phyloP scores from a whole-genome alignment of 176 grass and related monocot genomes.

The Bothriochloa decipiens region DNA sequence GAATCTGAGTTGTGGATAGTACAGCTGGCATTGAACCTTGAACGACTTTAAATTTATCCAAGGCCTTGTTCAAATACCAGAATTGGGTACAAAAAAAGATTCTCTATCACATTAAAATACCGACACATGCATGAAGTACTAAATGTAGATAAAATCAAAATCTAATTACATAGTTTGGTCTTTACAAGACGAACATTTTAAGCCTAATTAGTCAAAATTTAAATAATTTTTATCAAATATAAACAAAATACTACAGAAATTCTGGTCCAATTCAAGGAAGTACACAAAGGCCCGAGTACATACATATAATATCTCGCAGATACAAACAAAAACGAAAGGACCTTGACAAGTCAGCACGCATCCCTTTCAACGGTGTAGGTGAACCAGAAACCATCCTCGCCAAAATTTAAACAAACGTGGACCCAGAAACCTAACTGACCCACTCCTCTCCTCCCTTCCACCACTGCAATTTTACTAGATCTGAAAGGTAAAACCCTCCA shows the following conservation, averaged over 20 bases:
- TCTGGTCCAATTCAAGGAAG: too few species aligned
- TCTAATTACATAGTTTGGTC: too few species aligned
- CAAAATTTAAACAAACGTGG: not conserved
- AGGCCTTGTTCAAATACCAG: too few species aligned
- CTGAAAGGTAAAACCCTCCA: conserved; percentile 33
- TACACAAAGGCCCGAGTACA: too few species aligned
- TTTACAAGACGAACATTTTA: too few species aligned
- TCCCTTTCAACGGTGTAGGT: conserved; percentile 28
- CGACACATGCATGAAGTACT: too few species aligned
- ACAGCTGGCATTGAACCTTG: conserved; percentile 18
- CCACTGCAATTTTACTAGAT: conserved; percentile 40
- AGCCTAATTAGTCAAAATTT: too few species aligned
- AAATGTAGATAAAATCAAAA: too few species aligned
- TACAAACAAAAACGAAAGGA: conserved; percentile 43
- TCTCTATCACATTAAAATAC: too few species aligned
- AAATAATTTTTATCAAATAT: too few species aligned
- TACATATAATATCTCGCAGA: conserved; percentile 15
- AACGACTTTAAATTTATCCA: conserved; percentile 3
- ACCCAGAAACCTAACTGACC: conserved; percentile 2
- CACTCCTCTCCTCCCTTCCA: not conserved
- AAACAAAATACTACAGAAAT: too few species aligned
- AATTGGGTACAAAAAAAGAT: too few species aligned
- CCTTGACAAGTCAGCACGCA: conserved; percentile 38
- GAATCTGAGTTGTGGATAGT: not conserved
- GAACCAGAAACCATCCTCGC: conserved; percentile 16